A percentile compares a stretch with the other conserved stretches of the same genome.
Conservation (phyloP, 2,329 filamentous ascomycete genomes). For the Neonectria hederae region DNA sequence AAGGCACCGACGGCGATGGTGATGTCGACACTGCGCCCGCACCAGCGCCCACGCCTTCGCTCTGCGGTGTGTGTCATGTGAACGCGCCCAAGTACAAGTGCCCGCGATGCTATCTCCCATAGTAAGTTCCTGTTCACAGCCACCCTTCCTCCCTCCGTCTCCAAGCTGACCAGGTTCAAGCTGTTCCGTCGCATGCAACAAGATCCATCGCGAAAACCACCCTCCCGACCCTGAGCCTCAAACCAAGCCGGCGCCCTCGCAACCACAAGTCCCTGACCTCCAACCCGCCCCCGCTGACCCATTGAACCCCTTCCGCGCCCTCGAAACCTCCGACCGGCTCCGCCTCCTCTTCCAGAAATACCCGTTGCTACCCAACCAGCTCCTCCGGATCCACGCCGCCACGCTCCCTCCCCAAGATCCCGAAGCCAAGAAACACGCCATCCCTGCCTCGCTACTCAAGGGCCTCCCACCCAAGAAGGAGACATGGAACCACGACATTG, state of each 20-base stretch:
- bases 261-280: slow-evolving; percentile 11
- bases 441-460: slow-evolving; percentile 47
- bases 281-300: slow-evolving; percentile 29
- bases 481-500: slow-evolving; percentile 67
- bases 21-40: slow-evolving; percentile 10
- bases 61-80: slow-evolving; percentile 63
- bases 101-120: slow-evolving; percentile 64
- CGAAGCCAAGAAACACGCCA: slow-evolving; percentile 36
- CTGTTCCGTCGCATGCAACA: slow-evolving; percentile 68
- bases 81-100: slow-evolving; percentile 70
- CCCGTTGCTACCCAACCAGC: slow-evolving; percentile 57
- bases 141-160: too few relatives aligned
- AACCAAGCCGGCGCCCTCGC: slow-evolving; percentile 31
- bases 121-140: slow-evolving; percentile 55
- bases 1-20: slow-evolving; percentile 3
- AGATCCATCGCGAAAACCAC: slow-evolving; percentile 60
- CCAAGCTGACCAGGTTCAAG: slow-evolving; percentile 46
- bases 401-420: slow-evolving; percentile 57
- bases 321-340: slow-evolving; percentile 62
- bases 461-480: slow-evolving; percentile 48
- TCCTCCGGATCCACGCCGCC: slow-evolving; percentile 59
- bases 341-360: slow-evolving; percentile 62
- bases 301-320: slow-evolving; percentile 59
- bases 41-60: slow-evolving; percentile 26
- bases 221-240: slow-evolving; percentile 51